phyloP scores from a whole-genome alignment of 306 rosid species.

The Lupinus albus region DNA sequence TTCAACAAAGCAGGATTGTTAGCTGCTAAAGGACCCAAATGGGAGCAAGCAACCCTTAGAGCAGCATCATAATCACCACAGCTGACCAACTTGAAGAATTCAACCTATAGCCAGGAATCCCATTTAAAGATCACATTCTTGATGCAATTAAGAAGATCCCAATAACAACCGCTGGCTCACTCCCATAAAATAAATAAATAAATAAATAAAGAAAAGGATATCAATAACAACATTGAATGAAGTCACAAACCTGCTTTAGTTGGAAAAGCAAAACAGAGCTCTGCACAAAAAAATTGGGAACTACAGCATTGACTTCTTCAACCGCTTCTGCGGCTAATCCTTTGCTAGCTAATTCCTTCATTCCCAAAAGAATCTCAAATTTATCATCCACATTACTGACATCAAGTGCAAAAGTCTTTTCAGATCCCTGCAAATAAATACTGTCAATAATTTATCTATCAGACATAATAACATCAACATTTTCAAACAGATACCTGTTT shows the following conservation, averaged over 20 bases:
- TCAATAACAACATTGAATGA: conserved; percentile 28
- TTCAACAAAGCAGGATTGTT: conserved; percentile 75
- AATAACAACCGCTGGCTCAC: not conserved
- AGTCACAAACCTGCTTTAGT: conserved; percentile 79
- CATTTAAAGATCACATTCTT: conserved; percentile 26
- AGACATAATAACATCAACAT: conserved; percentile 27
- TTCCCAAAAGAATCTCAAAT: conserved; percentile 78
- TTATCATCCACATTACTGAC: conserved; percentile 60
- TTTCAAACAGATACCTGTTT: conserved; percentile 61
- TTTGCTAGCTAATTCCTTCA: conserved; percentile 85
- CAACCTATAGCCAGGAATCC: conserved; percentile 68
- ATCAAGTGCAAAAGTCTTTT: conserved; percentile 52
- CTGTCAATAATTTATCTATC: conserved; percentile 36
- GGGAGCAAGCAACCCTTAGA: conserved; percentile 82
- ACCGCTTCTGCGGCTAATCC: conserved; percentile 96
- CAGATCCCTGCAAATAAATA: conserved; percentile 61
- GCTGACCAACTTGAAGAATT: conserved; percentile 88
- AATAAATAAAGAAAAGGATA: not conserved
- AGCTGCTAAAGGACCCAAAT: conserved; percentile 92
- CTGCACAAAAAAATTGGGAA: conserved; percentile 73
- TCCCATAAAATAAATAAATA: conserved; percentile 2
- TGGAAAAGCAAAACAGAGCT: conserved; percentile 82
- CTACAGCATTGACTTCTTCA: conserved; percentile 73
- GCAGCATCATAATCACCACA: conserved; percentile 84
- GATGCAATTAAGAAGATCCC: conserved; percentile 14